Conservation (phyloP, 495 filamentous ascomycete genomes). For the Hamigera avellanea region DNA sequence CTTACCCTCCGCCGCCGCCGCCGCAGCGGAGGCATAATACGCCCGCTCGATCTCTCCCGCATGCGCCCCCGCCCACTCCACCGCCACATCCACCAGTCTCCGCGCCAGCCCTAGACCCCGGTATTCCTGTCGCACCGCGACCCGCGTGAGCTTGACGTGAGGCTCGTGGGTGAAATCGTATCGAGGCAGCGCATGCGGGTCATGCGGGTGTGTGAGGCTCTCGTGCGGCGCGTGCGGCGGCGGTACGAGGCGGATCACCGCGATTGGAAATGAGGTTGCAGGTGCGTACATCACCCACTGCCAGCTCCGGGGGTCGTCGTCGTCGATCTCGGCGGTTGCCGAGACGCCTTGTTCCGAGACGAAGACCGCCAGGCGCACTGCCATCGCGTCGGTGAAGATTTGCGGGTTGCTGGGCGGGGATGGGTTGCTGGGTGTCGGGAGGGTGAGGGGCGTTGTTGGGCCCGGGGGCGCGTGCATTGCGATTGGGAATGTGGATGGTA, state of each 20-base stretch:
- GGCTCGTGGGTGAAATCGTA: constrained; percentile 41
- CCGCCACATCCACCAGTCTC: constrained; percentile 48
- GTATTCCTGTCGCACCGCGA: constrained; percentile 54
- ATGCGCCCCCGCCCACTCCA: constrained; percentile 51
- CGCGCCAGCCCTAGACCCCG: constrained; percentile 51
- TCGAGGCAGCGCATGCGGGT: not conserved
- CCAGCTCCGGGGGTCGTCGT: constrained; percentile 63
- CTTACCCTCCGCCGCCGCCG: constrained; percentile 35
- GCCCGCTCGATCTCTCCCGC: constrained; percentile 30
- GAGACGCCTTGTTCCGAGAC: constrained; percentile 62
- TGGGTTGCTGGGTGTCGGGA: constrained; percentile 11
- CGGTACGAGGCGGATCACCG: constrained; percentile 66
- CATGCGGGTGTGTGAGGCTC: constrained; percentile 12
- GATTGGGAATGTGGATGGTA: too few relatives aligned
- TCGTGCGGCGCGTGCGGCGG: constrained; percentile 57
- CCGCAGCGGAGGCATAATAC: constrained; percentile 14
- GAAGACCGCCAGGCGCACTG: constrained; percentile 66
- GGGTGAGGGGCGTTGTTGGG: constrained; percentile 6
- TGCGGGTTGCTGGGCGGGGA: constrained; percentile 32
- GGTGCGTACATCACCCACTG: constrained; percentile 72
- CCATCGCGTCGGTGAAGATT: constrained; percentile 66
- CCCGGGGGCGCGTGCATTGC: too few relatives aligned
- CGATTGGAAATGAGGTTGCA: constrained; percentile 26
- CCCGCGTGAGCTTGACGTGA: constrained; percentile 65
- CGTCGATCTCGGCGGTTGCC: constrained; percentile 60